A percentile compares a stretch with the other conserved stretches of the same genome.
Evolutionary conservation across 495 filamentous ascomycete species (phyloP).

Genomic region (Penicillium herquei): DNA sequence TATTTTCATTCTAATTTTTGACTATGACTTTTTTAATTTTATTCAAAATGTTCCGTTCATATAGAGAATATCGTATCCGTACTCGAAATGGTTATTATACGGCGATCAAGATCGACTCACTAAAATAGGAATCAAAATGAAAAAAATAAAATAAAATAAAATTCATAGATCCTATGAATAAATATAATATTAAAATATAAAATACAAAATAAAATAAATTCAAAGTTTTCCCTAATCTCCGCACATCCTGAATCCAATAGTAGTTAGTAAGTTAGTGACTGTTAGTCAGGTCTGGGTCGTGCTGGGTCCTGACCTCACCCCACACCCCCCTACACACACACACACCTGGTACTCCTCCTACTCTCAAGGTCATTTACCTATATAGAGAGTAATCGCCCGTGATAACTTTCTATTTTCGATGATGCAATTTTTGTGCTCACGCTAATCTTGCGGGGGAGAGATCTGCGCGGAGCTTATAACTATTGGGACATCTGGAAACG

Average conservation of each 20-base stretch:
- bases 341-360: slow-evolving; percentile 1
- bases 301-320: slow-evolving; percentile 7
- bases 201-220: background rate
- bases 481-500: background rate
- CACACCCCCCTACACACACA: background rate
- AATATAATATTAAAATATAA: background rate
- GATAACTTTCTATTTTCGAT: background rate
- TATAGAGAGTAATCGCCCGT: too few relatives aligned
- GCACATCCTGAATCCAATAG: slow-evolving; percentile 22
- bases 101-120: background rate
- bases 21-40: too few relatives aligned
- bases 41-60: too few relatives aligned
- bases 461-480: slow-evolving; percentile 7
- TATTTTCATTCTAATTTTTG: too few relatives aligned
- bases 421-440: slow-evolving; percentile 17
- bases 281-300: slow-evolving; percentile 18
- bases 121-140: background rate
- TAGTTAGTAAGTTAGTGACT: too few relatives aligned
- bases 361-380: background rate
- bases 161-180: background rate
- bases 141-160: too few relatives aligned
- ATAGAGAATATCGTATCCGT: background rate
- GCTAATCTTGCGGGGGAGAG: slow-evolving; percentile 10
- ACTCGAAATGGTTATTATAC: background rate
- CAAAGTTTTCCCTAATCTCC: slow-evolving; percentile 20